phyloP scores from a whole-genome alignment of 306 rosid genomes.

The Cucurbita argyrosperma region DNA sequence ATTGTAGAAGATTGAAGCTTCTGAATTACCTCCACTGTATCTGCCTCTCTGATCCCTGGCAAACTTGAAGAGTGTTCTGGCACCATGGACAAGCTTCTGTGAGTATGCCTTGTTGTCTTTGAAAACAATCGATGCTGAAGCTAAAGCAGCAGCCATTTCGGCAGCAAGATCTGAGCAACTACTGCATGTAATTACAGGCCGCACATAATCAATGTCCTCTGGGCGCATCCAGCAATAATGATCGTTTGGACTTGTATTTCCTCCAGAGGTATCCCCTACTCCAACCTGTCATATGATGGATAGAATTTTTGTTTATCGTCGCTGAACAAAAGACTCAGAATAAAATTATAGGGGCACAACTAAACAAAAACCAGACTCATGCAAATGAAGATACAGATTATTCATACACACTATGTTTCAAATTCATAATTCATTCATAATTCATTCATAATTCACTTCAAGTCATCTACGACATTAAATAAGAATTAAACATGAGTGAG shows the following conservation, averaged over 20 bases:
- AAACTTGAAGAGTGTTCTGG: slow-evolving; percentile 61
- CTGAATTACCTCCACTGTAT: slow-evolving; percentile 49
- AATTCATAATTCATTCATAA: background rate
- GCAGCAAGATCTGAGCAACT: slow-evolving; percentile 83
- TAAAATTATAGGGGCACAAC: background rate
- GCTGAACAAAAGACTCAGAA: background rate
- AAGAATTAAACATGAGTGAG: background rate
- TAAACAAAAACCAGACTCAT: background rate
- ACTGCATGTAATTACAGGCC: slow-evolving; percentile 53
- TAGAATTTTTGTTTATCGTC: background rate
- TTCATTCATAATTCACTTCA: background rate
- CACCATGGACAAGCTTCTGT: slow-evolving; percentile 92
- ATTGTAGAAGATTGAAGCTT: slow-evolving; percentile 68
- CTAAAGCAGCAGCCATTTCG: slow-evolving; percentile 93
- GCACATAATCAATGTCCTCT: slow-evolving; percentile 72
- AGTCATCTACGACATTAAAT: background rate
- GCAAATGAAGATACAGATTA: background rate
- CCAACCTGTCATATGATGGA: slow-evolving; percentile 49
- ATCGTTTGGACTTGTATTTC: slow-evolving; percentile 63
- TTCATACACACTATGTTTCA: background rate
- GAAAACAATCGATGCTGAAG: slow-evolving; percentile 91
- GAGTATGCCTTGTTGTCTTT: slow-evolving; percentile 96
- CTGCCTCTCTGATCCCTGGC: slow-evolving; percentile 63
- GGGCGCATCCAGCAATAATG: slow-evolving; percentile 99
- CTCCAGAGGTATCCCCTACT: slow-evolving; percentile 59